Conservation (phyloP, 1,139 yeast genomes). For the Lodderomyces beijingensis region DNA sequence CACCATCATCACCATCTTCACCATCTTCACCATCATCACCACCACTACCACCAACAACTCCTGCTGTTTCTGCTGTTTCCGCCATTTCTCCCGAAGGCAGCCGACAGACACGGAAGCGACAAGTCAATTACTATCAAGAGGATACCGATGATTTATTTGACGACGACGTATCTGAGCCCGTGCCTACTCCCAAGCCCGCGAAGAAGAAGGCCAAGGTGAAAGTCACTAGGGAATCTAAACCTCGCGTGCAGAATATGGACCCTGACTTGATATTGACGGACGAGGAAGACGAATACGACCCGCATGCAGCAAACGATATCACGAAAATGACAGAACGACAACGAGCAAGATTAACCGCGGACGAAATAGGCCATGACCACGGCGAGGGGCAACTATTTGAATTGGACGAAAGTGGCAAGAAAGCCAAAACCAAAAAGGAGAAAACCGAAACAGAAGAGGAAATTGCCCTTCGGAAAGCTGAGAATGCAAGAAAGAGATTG, state of each 20-base stretch:
- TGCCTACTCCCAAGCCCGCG: constrained; percentile 4
- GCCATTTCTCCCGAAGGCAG: no score
- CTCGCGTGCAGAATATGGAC: constrained; percentile 26
- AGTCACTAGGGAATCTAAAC: constrained; percentile 8
- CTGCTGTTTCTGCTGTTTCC: no score
- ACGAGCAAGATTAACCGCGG: constrained; percentile 43
- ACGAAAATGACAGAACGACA: constrained; percentile 63
- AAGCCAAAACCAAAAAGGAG: constrained; percentile 12
- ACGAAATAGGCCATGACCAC: constrained; percentile 8
- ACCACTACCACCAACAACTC: no score
- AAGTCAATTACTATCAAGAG: constrained; percentile 30
- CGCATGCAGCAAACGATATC: constrained; percentile 41
- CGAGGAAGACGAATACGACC: constrained; percentile 42
- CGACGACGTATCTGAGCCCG: constrained; percentile 17
- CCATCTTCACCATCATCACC: no score
- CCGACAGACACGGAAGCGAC: constrained; percentile 26
- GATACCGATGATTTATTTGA: constrained; percentile 29
- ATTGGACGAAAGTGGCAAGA: constrained; percentile 23
- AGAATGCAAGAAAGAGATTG: constrained; percentile 82
- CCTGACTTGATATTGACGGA: constrained; percentile 40
- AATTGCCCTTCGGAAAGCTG: constrained; percentile 75
- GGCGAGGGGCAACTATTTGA: constrained; percentile 25
- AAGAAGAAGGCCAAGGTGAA: constrained; percentile 7
- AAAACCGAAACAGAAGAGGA: constrained; percentile 69
- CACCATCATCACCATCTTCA: no score